These are phyloP conservation scores for Fraxinus americana DNA, from an alignment of 257 asterid species.

Conservation along the genomic window DNA sequence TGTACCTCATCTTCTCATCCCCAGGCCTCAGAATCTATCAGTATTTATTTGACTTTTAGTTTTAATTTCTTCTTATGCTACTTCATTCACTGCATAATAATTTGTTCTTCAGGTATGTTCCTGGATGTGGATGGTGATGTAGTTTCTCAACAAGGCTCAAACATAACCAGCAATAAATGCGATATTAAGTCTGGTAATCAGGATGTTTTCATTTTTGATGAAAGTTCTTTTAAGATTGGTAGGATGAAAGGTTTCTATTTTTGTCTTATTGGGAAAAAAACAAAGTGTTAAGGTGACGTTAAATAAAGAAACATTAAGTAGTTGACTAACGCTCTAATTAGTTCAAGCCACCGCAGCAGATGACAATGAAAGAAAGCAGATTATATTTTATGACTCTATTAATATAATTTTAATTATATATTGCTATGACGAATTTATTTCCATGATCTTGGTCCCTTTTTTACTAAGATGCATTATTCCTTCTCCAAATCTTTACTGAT, in stretches of 20 bases:
- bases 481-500: background rate
- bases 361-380: too few relatives aligned
- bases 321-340: too few relatives aligned
- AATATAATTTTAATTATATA: too few relatives aligned
- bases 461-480: background rate
- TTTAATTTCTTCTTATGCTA: background rate
- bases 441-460: background rate
- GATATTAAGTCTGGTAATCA: slow-evolving; percentile 16
- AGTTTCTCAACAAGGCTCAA: slow-evolving; percentile 3
- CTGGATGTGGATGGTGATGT: background rate
- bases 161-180: background rate
- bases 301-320: too few relatives aligned
- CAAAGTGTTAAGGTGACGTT: background rate
- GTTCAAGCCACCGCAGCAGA: too few relatives aligned
- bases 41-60: slow-evolving; percentile 25
- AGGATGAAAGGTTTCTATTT: background rate
- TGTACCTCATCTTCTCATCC: slow-evolving; percentile 21
- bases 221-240: slow-evolving; percentile 28
- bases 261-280: background rate
- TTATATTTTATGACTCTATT: too few relatives aligned
- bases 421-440: too few relatives aligned
- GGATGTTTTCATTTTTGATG: slow-evolving; percentile 25
- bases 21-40: slow-evolving; percentile 29
- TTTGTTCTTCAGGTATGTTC: slow-evolving; percentile 4
- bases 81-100: too few relatives aligned